A percentile compares a stretch with the other conserved stretches of the same genome.
Evolutionary conservation across 164 flowering plant species (phyloP).

Genomic region (Santalum album): DNA sequence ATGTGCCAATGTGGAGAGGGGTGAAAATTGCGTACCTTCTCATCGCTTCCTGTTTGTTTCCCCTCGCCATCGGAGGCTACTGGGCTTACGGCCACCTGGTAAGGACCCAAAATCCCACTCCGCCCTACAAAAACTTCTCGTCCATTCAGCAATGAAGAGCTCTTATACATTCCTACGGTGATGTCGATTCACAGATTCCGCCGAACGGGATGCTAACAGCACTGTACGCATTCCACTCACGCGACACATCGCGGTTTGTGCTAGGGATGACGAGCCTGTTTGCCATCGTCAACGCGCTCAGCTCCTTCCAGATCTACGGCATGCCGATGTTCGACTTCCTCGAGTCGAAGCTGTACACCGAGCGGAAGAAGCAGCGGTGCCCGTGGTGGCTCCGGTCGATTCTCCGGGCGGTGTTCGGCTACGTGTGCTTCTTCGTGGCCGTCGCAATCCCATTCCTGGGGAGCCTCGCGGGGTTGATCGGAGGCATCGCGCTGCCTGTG

Average conservation of each 20-base stretch:
- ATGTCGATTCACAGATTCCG: constrained; percentile 6
- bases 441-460: constrained; percentile 21
- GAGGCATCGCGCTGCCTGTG: constrained; percentile 19
- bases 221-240: constrained; percentile 10
- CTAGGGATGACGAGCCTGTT: constrained; percentile 14
- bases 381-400: constrained; percentile 22
- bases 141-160: too few species aligned
- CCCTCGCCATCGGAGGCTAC: constrained; percentile 23
- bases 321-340: constrained; percentile 24
- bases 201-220: constrained; percentile 17
- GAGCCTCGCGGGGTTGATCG: constrained; percentile 18
- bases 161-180: too few species aligned
- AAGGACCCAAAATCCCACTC: constrained; percentile 10
- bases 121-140: not conserved
- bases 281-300: constrained; percentile 12
- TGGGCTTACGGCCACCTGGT: constrained; percentile 27
- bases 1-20: constrained; percentile 24
- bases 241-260: constrained; percentile 4
- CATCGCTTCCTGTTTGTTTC: constrained; percentile 17
- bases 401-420: constrained; percentile 10
- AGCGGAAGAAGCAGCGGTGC: constrained; percentile 11
- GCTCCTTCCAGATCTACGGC: constrained; percentile 26
- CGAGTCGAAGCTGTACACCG: constrained; percentile 16
- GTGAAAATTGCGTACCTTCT: constrained; percentile 17
- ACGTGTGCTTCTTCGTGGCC: constrained; percentile 11